Evolutionary conservation across 768 basidiomycete genomes (phyloP), one percentile per base, ranked within the genome.

Genomic region (Mycena filopes): DNA sequence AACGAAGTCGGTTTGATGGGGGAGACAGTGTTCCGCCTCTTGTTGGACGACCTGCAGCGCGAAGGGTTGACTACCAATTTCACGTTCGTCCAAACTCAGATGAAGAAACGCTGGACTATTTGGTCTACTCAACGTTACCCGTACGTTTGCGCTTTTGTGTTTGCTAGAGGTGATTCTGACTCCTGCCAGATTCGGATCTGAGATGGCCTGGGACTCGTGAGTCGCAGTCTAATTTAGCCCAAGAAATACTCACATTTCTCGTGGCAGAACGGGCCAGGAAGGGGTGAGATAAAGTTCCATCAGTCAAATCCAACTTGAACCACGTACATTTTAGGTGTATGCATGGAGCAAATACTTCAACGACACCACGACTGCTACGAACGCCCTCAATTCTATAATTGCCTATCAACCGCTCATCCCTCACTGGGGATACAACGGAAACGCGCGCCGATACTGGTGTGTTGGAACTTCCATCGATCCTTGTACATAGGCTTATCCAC

Each of bases 371-470:
- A 87, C 86, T 3, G 82, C 85, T 2, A 75, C 76, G 33, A 87
- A 87, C 69, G 81, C 82, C 8, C 74, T 87, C 68, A 86, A 86
- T 65, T 86, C 86, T 2, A 85, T 87, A 53, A 70, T 87, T 50
- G 86, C 85, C 1, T 87, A 86, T 66, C 84, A 87, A 67, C 85
- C 86, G 2, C 77, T 83, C 8, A 80, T 87, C 36, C 81, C 86
- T n/a, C 86, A 87, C 71, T 87, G 86, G 86, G 86, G 85, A 18
- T 86, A 86, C 73, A 86, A 87, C 67, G 86, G 86, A 9, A 87
- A 87, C 69, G 86, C 86, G 1, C 76, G 86, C 56, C 80, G 86
- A 31, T 87, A 86, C 74, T 86, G 84, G 86, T 85, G 57, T 50
- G 77, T 72, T 15, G 41, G n/a, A n/a, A n/a, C 28, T 18, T 41